Base-by-base conservation (phyloP, 2,329 filamentous ascomycete genomes). In the Elsinoe australis region DNA sequence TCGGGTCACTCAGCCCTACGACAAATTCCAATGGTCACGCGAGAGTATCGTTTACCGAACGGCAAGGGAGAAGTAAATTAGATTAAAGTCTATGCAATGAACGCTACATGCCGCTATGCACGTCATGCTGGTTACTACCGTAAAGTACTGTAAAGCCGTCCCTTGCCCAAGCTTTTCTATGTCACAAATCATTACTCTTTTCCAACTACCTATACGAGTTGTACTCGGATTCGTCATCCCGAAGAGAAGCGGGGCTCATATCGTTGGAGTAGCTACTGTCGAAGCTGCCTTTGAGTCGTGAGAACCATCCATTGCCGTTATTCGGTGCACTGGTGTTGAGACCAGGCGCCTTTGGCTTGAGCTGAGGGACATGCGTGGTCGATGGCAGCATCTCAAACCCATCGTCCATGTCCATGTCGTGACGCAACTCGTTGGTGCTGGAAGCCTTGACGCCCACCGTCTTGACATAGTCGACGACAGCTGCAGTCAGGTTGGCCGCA, bases 391-490 rank as follows among this genome's bases (percentile, higher is more conserved):
- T 49, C 50, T 21, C 47, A 24, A 42, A 41, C 15, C 39, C 52
- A 60, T 60, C 59, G 41, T 64, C 61, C 10, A 62, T 59, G 4
- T 87, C 83, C 44, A 87, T 83, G 8, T 87, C 83, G 17, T 85
- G 79, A 47, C 87, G 83, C n/a, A 92, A 69, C 59, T 94, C 86
- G 36, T 79, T 79, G 1, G 75, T 74, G 1, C 85, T 82, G 0
- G 86, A 92, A 6, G 80, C 74, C 24, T 84, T 78, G 55, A 96
- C 87, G 67, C 94, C 95, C 59, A 87, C 88, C 4, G 78, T 71
- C 41, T 86, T 83, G 47, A 95, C 74, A 10, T 96, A 75, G 58
- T 95, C 89, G 15, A 98, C 82, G 18, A 96, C 76, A 2, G 89
- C 82, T 3, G 85, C 81, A 1, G 87, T 87, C 28, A 96, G 74